Percentiles rank a stretch among this genome's conserved stretches.
Conservation (phyloP, 805 yeast species). For the Wickerhamiella kurtzmanii region DNA sequence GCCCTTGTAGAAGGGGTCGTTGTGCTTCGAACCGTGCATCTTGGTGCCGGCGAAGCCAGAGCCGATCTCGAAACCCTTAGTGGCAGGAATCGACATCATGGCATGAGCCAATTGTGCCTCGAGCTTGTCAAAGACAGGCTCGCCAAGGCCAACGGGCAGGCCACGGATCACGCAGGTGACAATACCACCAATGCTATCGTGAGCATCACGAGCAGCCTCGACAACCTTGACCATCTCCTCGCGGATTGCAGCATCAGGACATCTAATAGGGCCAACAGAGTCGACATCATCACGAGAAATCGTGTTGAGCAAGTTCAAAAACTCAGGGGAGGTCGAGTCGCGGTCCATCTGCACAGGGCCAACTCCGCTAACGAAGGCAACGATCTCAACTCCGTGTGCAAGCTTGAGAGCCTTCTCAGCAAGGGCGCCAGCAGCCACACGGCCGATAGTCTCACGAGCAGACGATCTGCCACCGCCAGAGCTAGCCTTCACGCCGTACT, state of each 20-base stretch:
- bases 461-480: constrained; percentile 96
- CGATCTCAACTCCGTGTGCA: constrained; percentile 77
- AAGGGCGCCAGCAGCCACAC: constrained; percentile 97
- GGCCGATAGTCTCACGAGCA: constrained; percentile 95
- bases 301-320: constrained; percentile 52
- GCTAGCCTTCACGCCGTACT: constrained; percentile 86
- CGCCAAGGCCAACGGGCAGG: constrained; percentile 92
- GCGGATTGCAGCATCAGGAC: constrained; percentile 66
- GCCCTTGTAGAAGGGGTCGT: constrained; percentile 66
- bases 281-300: constrained; percentile 85
- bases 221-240: constrained; percentile 76
- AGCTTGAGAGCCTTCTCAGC: constrained; percentile 81
- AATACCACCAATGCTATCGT: constrained; percentile 94
- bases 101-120: constrained; percentile 96
- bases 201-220: constrained; percentile 68
- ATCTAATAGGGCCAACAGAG: constrained; percentile 76
- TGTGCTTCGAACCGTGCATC: constrained; percentile 87
- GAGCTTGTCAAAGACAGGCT: constrained; percentile 91
- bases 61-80: constrained; percentile 96
- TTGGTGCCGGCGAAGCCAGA: constrained; percentile 86
- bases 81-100: constrained; percentile 94
- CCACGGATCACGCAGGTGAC: constrained; percentile 95
- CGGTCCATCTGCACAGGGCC: constrained; percentile 71
- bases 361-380: constrained; percentile 91
- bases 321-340: constrained; percentile 49